Evolutionary conservation across 202 grass and related monocot genomes (phyloP), one percentile per base, ranked within the genome.

Genomic region (Dendrocalamus latiflorus): DNA sequence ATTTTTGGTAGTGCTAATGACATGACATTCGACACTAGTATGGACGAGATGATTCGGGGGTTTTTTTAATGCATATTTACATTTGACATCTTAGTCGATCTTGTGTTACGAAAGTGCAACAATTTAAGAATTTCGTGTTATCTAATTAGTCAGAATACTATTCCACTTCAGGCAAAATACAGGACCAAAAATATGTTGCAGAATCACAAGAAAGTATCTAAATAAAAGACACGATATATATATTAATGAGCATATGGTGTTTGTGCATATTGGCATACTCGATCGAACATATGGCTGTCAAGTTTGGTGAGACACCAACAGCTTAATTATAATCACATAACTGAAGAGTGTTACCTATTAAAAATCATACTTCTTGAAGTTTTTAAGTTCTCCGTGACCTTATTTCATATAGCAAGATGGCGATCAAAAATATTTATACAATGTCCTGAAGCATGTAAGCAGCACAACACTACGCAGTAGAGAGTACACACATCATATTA

Each of bases 341-440:
- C 17, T 26, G 22, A 86, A 77, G 22, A 33, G 24, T 28, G 9
- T 74, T 65, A 62, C 75, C 68, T 39, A 80, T 33, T 78, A 90
- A 81, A 87, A 90, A 75, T 65, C 68, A 84, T 57, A 76, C 67
- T 54, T 87, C 62, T 63, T 70, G 54, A 63, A 87, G 75, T 34
- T 57, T 56, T 17, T 49, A 85, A 76, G 63, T 80, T 65, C 62
- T 87, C 62, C 75, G 71, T 80, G 79, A 63, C 54, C 45, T 90
- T 90, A 87, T 90, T 83, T 57, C 66, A 79, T 47, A 74, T 78
- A 78, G 74, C 81, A 68, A 62, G 25, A 68, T 9, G 7, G 51
- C 48, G 26, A 69, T 84, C 47, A 75, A 65, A 26, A 71, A 80
- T 86, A 90, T 67, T 77, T 65, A 86, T 82, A 85, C 71, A 79